A percentile compares a stretch with the other conserved stretches of the same genome.
These are phyloP conservation scores for Eutrema salsugineum DNA, from an alignment of 441 rosid genomes.

Conservation along the genomic window DNA sequence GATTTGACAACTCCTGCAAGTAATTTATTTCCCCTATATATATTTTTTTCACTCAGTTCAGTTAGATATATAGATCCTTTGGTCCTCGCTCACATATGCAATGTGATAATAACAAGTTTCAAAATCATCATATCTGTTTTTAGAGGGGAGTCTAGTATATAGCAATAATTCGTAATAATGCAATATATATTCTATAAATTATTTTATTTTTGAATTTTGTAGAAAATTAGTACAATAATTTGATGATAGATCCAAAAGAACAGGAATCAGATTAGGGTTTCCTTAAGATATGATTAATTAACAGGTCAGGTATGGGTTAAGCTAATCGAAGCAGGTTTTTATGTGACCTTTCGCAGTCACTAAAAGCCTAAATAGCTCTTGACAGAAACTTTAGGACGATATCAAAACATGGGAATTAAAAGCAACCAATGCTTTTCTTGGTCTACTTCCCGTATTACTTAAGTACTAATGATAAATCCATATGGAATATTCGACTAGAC, in stretches of 20 bases:
- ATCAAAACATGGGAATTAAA: neutral
- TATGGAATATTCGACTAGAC: slow-evolving; percentile 11
- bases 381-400: slow-evolving; percentile 6
- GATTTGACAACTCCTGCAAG: neutral
- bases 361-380: slow-evolving; percentile 19
- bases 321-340: neutral
- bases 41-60: too few relatives aligned
- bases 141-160: neutral
- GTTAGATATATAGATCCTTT: slow-evolving; percentile 8
- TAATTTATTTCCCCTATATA: neutral
- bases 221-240: neutral
- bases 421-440: slow-evolving; percentile 14
- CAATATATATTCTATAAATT: slow-evolving; percentile 1
- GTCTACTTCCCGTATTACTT: neutral
- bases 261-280: slow-evolving; percentile 17
- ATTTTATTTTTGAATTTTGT: neutral
- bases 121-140: slow-evolving; percentile 19
- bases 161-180: slow-evolving; percentile 7
- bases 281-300: slow-evolving; percentile 6
- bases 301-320: neutral
- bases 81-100: slow-evolving; percentile 14
- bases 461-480: slow-evolving; percentile 2
- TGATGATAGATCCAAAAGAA: slow-evolving; percentile 7
- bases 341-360: slow-evolving; percentile 12
- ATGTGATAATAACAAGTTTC: slow-evolving; percentile 13